A percentile compares a stretch with the other conserved stretches of the same genome.
phyloP scores from a whole-genome alignment of 1,139 yeast species.

The Magnusiomyces clavatus region DNA sequence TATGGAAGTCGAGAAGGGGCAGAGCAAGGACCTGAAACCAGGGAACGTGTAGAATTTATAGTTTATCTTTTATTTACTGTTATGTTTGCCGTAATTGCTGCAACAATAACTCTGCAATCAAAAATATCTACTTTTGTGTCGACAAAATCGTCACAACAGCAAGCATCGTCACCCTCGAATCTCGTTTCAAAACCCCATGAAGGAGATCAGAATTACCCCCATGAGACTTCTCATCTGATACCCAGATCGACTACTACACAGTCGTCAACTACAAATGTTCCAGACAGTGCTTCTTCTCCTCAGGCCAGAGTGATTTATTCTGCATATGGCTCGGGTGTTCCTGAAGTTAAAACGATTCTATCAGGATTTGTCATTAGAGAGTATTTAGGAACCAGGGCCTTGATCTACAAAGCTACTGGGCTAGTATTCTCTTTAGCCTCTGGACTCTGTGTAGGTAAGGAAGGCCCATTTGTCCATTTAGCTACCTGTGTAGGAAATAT shows the following conservation, averaged over 20 bases:
- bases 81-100: constrained; percentile 40
- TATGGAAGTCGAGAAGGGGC: no score
- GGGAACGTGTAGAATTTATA: constrained; percentile 31
- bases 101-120: constrained; percentile 43
- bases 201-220: not conserved
- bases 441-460: constrained; percentile 61
- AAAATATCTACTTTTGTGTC: constrained; percentile 34
- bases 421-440: constrained; percentile 56
- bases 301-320: constrained; percentile 39
- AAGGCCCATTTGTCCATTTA: constrained; percentile 66
- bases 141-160: not conserved
- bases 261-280: not conserved
- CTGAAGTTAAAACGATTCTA: constrained; percentile 50
- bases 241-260: not conserved
- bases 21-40: constrained; percentile 3
- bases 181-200: not conserved
- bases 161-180: no score
- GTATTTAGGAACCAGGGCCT: constrained; percentile 49
- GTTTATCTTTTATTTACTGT: constrained; percentile 40
- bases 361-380: constrained; percentile 51
- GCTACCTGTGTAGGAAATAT: constrained; percentile 63
- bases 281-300: not conserved
- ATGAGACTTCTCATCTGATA: not conserved
- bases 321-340: constrained; percentile 59
- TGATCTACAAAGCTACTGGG: constrained; percentile 45